Conservation (phyloP, 495 filamentous ascomycete species). For the Chaetomidium leptoderma region DNA sequence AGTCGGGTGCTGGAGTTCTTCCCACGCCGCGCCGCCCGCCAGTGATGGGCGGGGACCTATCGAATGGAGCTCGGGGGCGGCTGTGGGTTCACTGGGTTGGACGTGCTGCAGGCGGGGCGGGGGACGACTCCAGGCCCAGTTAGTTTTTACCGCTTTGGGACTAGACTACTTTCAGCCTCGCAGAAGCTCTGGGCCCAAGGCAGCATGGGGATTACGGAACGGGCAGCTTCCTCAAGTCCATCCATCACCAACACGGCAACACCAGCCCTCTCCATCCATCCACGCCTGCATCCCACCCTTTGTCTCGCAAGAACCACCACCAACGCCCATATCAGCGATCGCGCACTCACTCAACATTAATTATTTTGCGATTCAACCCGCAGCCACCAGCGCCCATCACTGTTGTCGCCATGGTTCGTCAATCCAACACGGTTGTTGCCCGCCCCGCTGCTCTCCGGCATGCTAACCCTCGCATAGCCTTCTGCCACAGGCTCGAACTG, state of each 20-base stretch:
- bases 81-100: too few relatives aligned
- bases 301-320: conserved; percentile 9
- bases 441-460: background rate
- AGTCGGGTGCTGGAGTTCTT: conserved; percentile 31
- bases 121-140: background rate
- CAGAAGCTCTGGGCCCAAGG: conserved; percentile 32
- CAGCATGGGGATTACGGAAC: conserved; percentile 41
- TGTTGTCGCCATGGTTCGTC: conserved; percentile 28
- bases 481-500: conserved; percentile 88
- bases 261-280: conserved; percentile 28
- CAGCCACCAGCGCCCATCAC: conserved; percentile 1
- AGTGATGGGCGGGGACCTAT: too few relatives aligned
- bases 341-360: too few relatives aligned
- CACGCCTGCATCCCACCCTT: conserved; percentile 15
- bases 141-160: conserved; percentile 18
- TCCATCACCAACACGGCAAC: conserved; percentile 18
- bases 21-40: conserved; percentile 17
- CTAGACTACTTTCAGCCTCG: conserved; percentile 31
- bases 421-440: conserved; percentile 3
- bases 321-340: background rate
- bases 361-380: background rate
- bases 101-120: conserved; percentile 17
- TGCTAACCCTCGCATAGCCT: conserved; percentile 51
- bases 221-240: conserved; percentile 22
- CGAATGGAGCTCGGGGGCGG: too few relatives aligned